These are phyloP conservation scores for Phytopythium delawarense DNA, from an alignment of 352 stramenopile genomes.

Conservation along the genomic window DNA sequence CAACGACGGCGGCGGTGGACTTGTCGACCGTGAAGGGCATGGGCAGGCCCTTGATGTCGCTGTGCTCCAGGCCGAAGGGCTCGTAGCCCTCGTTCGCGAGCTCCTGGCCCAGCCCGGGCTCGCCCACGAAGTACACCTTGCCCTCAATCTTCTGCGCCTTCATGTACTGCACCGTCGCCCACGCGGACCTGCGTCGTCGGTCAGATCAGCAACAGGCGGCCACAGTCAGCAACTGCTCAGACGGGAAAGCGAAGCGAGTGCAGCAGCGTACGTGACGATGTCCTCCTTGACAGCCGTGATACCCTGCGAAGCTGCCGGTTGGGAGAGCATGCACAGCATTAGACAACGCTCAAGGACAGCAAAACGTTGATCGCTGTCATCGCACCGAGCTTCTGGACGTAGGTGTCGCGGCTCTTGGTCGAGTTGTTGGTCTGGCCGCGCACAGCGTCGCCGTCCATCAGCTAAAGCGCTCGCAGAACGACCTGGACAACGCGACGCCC, in stretches of 20 bases:
- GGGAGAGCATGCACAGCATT: background rate
- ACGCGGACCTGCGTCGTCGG: slow-evolving; percentile 52
- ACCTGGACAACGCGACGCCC: background rate
- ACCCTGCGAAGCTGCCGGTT: slow-evolving; percentile 54
- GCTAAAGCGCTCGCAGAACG: background rate
- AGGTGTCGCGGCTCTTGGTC: slow-evolving; percentile 73
- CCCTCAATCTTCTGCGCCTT: slow-evolving; percentile 68
- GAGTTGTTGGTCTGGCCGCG: slow-evolving; percentile 77
- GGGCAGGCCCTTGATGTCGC: slow-evolving; percentile 65
- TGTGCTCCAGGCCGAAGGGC: slow-evolving; percentile 61
- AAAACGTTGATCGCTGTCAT: background rate
- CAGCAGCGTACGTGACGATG: slow-evolving; percentile 65
- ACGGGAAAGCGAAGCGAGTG: background rate
- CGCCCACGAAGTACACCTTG: slow-evolving; percentile 86
- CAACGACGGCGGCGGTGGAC: slow-evolving; percentile 75
- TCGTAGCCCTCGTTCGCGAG: slow-evolving; percentile 63
- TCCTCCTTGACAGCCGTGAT: slow-evolving; percentile 62
- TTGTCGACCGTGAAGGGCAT: slow-evolving; percentile 61
- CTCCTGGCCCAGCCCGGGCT: slow-evolving; percentile 62
- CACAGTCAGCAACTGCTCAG: background rate
- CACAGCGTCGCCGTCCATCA: background rate
- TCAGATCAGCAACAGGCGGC: background rate
- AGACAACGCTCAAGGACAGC: background rate
- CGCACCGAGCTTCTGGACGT: slow-evolving; percentile 83
- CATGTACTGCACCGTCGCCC: slow-evolving; percentile 78